phyloP scores from a whole-genome alignment of 805 yeast genomes.

The Candida adriatica region DNA sequence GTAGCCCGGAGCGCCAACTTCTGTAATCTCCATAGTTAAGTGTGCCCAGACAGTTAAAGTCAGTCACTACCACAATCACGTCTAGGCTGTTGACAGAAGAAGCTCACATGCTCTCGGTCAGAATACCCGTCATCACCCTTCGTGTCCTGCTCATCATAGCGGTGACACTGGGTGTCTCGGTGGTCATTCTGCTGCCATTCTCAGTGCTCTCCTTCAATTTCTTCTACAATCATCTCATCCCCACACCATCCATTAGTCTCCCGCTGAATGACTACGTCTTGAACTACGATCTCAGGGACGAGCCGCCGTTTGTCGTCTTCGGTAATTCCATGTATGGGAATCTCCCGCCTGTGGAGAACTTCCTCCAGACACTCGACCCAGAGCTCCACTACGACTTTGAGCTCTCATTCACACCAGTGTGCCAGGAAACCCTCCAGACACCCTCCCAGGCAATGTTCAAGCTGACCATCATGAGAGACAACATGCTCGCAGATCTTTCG shows the following conservation, averaged over 20 bases:
- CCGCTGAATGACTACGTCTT: conserved; percentile 16
- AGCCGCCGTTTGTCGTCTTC: conserved; percentile 19
- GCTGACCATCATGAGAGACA: conserved; percentile 15
- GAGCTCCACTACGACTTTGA: conserved; percentile 17
- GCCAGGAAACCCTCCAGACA: too few relatives aligned
- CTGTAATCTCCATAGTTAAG: too few relatives aligned
- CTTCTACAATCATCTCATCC: conserved; percentile 19
- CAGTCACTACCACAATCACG: too few relatives aligned
- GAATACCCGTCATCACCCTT: conserved; percentile 21
- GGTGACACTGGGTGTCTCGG: conserved; percentile 10
- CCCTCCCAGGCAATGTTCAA: conserved; percentile 17
- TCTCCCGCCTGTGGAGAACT: conserved; percentile 8
- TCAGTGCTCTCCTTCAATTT: conserved; percentile 21
- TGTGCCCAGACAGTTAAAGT: too few relatives aligned
- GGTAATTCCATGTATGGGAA: conserved; percentile 15
- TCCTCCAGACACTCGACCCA: conserved; percentile 3
- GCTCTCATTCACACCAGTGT: conserved; percentile 11
- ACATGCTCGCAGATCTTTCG: conserved; percentile 8
- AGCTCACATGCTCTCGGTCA: too few relatives aligned
- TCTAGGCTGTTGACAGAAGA: too few relatives aligned
- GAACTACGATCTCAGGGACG: conserved; percentile 16
- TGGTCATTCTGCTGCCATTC: conserved; percentile 15
- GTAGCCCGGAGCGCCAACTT: too few relatives aligned
- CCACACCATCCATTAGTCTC: conserved; percentile 16
- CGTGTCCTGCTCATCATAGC: conserved; percentile 14